Conservation (phyloP, 176 grass and related monocot species). For the Bonia amplexicaulis region DNA sequence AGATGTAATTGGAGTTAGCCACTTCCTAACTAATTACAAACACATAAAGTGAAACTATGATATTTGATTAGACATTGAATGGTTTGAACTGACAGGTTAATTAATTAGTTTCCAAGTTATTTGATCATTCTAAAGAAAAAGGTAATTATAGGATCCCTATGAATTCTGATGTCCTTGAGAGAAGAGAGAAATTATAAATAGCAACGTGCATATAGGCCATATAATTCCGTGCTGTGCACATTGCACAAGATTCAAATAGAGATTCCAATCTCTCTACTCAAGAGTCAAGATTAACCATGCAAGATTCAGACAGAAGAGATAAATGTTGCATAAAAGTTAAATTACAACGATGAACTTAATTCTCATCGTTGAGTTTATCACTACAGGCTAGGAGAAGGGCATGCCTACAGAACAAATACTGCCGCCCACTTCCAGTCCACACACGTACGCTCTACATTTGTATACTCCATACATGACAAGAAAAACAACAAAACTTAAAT, state of each 20-base stretch:
- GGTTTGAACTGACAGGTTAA: too few relatives aligned
- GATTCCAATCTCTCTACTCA: not conserved
- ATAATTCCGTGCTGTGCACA: not conserved
- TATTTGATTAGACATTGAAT: too few relatives aligned
- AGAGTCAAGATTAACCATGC: not conserved
- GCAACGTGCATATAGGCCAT: too few relatives aligned
- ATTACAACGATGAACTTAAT: not conserved
- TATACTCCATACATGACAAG: not conserved
- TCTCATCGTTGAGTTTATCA: not conserved
- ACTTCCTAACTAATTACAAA: too few relatives aligned
- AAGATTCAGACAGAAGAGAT: not conserved
- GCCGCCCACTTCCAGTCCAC: not conserved
- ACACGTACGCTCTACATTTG: not conserved
- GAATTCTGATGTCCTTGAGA: not conserved
- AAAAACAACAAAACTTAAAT: slow-evolving; percentile 8
- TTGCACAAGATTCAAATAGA: not conserved
- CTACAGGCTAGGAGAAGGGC: not conserved
- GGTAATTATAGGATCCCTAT: too few relatives aligned
- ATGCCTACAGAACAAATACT: slow-evolving; percentile 8
- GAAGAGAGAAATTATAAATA: not conserved
- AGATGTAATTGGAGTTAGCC: too few relatives aligned
- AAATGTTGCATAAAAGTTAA: not conserved
- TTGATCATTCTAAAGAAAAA: too few relatives aligned
- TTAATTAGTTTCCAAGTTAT: too few relatives aligned
- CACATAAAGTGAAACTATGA: too few relatives aligned